Base-by-base conservation (phyloP, 2,329 filamentous ascomycete genomes). In the Arachnomyces sp. region DNA sequence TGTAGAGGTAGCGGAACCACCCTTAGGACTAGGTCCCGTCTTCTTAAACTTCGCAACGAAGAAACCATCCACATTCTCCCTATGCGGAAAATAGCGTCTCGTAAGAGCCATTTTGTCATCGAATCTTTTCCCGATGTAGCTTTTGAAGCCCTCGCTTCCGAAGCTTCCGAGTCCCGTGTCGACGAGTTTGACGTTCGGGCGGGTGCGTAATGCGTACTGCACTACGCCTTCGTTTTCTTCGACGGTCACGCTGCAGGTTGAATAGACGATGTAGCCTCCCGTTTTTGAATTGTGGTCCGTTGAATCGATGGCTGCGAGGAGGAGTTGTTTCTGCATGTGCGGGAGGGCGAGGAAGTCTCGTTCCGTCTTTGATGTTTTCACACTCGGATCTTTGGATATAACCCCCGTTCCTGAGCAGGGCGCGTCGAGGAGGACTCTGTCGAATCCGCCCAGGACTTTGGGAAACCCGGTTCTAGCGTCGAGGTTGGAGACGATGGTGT, bases 31-130 rank as follows among this genome's bases (percentile, higher is more conserved):
- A 2, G 86, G 83, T 0, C 79, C 90, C 12, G 78, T 78, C 74
- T 98, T 98, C 66, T 94, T 89, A 67, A 98, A 84, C 66, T 98
- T 98, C 56, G 88, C 86, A 46, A 98, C 92, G 61, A 88, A 98
- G 79, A 98, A 98, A 49, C 92, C 92, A 61, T 96, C 92, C 28
- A 98, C 88, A 67, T 95, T 94, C 70, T 92, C 87, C 14, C 83
- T 77, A 61, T 94, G 87, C 1, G 88, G 87, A 66, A 93, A 94
- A 70, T 87, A 94, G 42, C 89, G 74, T 49, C 86, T 73, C 12
- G 88, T 89, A 59, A 89, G 71, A 57, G 82, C 84, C 70, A 98
- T 78, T 50, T 78, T 84, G 4, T 83, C 75, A 59, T 94, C 84
- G 66, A 98, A 98, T 44, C 77, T 79, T 73, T 96, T 96, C 66